Evolutionary conservation across 2,329 filamentous ascomycete species (phyloP), one percentile per base, ranked within the genome.

Genomic region (Stemphylium beticola): DNA sequence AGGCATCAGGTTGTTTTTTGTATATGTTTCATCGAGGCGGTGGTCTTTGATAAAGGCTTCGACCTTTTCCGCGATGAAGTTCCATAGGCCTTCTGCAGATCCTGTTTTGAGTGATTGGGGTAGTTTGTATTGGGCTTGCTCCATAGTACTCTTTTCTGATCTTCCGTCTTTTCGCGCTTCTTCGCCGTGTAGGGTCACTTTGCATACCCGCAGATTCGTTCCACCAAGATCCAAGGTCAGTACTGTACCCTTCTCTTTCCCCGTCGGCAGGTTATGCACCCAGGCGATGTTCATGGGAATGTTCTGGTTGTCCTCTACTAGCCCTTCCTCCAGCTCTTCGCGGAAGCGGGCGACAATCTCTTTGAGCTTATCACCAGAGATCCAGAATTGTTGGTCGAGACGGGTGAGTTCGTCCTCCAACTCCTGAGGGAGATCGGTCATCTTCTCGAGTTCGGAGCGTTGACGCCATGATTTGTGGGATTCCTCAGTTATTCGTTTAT

Each of bases 61-160:
- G 53, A 97, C 81, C 74, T 92, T 96, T 77, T 96, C 92, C 74
- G 92, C 92, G 72, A 96, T 92, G 77, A 96, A 96, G 69, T 93
- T 91, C 91, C 92, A 98, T 4, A 97, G 85, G 76, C 96, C 90
- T 34, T 96, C 91, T 3, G 89, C 85, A 32, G 87, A 85, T 43
- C 91, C 91, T 1, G 88, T 91, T 81, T 96, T 96, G 65, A 98
- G 84, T 77, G 96, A 91, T 71, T 96, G 90, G 0, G 93, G 93
- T 85, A 98, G 92, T 60, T 89, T 88, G 79, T 97, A 97, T 79
- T 97, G 96, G 70, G 91, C 95, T 80, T 98, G 93, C 62, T 93
- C 92, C 71, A 97, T 96, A 14, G 58, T 51, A 18, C 57, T 60
- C 33, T 64, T 68, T 26, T 60, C 74, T 95, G 91, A 77, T 95